phyloP scores from a whole-genome alignment of 2,329 filamentous ascomycete genomes.

The Elsinoe arachidis region DNA sequence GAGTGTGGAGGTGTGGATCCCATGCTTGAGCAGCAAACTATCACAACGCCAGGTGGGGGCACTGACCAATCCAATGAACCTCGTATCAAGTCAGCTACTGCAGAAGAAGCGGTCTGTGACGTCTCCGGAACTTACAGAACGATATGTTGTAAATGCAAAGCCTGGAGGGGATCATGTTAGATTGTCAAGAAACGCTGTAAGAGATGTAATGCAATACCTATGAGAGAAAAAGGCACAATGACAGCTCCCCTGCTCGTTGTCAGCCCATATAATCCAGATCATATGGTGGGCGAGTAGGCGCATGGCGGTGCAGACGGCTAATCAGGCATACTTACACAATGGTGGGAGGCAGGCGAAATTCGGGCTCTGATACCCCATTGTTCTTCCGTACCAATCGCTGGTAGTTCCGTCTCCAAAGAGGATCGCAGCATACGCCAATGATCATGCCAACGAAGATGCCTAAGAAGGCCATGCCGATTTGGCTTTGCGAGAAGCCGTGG shows the following conservation, averaged over 20 bases:
- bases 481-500: conserved; percentile 69
- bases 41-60: background rate
- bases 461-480: conserved; percentile 71
- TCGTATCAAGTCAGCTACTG: conserved; percentile 28
- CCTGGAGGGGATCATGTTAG: conserved; percentile 26
- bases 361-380: conserved; percentile 64
- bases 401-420: conserved; percentile 55
- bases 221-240: conserved; percentile 70
- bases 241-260: conserved; percentile 55
- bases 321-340: conserved; percentile 26
- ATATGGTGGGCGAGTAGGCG: background rate
- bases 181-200: conserved; percentile 16
- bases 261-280: background rate
- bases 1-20: background rate
- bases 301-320: background rate
- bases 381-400: conserved; percentile 45
- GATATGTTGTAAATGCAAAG: conserved; percentile 78
- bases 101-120: conserved; percentile 33
- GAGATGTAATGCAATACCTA: conserved; percentile 45
- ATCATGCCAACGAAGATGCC: conserved; percentile 63
- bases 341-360: conserved; percentile 70
- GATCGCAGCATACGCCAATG: conserved; percentile 52
- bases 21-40: background rate
- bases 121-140: conserved; percentile 61
- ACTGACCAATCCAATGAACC: conserved; percentile 44